phyloP scores from a whole-genome alignment of 2,329 filamentous ascomycete genomes.

The Fusarium protoensiforme region DNA sequence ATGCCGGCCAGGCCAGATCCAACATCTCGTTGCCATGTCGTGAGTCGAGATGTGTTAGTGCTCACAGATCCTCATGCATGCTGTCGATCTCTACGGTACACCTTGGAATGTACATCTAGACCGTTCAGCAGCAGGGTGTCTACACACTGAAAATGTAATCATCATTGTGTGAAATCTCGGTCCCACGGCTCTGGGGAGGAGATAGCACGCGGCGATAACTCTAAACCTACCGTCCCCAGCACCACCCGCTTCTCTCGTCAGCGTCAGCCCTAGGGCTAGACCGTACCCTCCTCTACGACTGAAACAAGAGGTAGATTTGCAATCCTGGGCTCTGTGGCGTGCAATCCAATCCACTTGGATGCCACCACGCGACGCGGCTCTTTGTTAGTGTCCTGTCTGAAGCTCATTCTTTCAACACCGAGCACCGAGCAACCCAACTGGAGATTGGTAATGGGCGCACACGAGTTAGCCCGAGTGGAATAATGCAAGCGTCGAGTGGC shows the following conservation, averaged over 20 bases:
- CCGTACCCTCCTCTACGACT: background rate
- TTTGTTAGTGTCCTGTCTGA: background rate
- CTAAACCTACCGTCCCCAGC: slow-evolving; percentile 30
- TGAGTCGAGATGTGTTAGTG: slow-evolving; percentile 14
- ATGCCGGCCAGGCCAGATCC: background rate
- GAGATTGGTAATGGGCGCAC: slow-evolving; percentile 39
- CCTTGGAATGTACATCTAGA: background rate
- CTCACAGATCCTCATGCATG: slow-evolving; percentile 22
- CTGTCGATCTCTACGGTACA: background rate
- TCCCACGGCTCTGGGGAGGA: background rate
- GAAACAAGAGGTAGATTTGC: background rate
- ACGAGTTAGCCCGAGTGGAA: slow-evolving; percentile 28
- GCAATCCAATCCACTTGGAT: background rate
- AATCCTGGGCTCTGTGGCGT: background rate
- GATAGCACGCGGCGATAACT: slow-evolving; percentile 36
- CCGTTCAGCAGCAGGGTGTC: background rate
- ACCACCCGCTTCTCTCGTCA: slow-evolving; percentile 9
- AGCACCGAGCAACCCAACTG: slow-evolving; percentile 12
- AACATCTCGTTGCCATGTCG: background rate
- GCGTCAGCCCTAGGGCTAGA: slow-evolving; percentile 39
- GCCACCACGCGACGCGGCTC: background rate
- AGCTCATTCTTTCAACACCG: background rate
- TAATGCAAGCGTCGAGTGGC: background rate
- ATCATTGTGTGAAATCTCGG: background rate
- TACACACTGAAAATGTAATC: background rate